Evolutionary conservation across 805 yeast species (phyloP).

Genomic region (Scheffersomyces spartinae): DNA sequence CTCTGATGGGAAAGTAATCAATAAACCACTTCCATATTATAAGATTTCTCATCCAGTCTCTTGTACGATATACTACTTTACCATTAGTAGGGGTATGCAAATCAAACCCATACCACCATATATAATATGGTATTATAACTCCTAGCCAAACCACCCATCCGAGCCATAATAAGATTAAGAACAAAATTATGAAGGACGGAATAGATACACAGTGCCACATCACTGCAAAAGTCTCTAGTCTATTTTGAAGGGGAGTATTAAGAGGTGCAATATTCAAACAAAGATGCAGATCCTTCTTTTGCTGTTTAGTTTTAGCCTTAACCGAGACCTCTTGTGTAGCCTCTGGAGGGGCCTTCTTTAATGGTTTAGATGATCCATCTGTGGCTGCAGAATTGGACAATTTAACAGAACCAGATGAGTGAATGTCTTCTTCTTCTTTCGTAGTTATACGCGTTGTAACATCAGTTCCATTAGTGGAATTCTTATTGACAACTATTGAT

Average conservation of each 20-base stretch:
- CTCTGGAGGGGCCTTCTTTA: no score
- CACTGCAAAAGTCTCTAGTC: constrained; percentile 58
- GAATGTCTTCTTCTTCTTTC: no score
- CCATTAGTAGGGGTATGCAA: constrained; percentile 71
- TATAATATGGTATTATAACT: constrained; percentile 47
- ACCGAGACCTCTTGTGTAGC: no score
- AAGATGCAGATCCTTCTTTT: no score
- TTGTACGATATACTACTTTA: constrained; percentile 43
- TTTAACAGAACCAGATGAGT: no score
- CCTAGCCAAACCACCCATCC: constrained; percentile 58
- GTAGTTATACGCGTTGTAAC: no score
- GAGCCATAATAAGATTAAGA: constrained; percentile 44
- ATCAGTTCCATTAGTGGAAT: no score
- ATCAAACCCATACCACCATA: constrained; percentile 42
- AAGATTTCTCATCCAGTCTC: constrained; percentile 43
- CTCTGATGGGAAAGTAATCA: constrained; percentile 65
- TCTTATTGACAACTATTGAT: no score
- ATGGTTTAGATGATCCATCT: no score
- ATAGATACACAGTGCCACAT: constrained; percentile 67
- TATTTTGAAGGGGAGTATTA: constrained; percentile 40
- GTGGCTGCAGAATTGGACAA: no score
- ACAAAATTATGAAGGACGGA: constrained; percentile 43
- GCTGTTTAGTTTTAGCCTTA: no score
- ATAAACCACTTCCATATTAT: constrained; percentile 62
- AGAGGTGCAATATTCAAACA: constrained; percentile 39